Evolutionary conservation across 2,329 filamentous ascomycete species (phyloP), one percentile per base, ranked within the genome.

Genomic region (Ascochyta rabiei): DNA sequence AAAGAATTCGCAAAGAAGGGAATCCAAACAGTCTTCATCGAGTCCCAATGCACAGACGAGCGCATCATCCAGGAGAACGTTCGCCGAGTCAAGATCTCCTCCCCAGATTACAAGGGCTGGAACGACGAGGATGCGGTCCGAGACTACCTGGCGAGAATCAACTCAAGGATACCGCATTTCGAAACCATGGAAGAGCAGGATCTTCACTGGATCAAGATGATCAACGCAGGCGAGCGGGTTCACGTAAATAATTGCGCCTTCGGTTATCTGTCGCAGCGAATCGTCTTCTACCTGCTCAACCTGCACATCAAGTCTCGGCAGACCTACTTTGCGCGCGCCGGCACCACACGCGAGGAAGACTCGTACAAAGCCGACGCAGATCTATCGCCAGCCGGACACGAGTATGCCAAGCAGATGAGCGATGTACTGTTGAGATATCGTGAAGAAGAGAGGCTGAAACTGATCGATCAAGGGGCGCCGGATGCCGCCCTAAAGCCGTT

Each of bases 191-290:
- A 93, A 67, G 95, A 99, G 75, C 83, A 84, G 26, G 93, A 98
- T 63, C 83, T 99, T 60, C 96, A 98, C 74, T 99, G 93, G 78
- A 93, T 99, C 79, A 97, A 96, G 80, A 97, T 99, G 93, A 96
- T 98, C 73, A 99, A 99, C 66, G 95, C 95, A 7, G 95, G 95
- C 39, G 87, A 93, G 70, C 87, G 91, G 63, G 89, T 99, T 70
- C 89, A 93, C 66, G 93, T 98, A 76, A 99, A 99, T 79, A 97
- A 98, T 64, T 90, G 95, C 73, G 93, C 89, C 70, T 98, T 99
- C 75, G 93, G 93, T 66, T 99, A 99, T 71, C 84, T 99, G 28
- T 96, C 93, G 0, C 93, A 99, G 74, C 87, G 95, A 57, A 99
- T 99, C 63, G 93, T 99, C 50, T 99, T 99, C 77, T 99, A 98